Base-by-base conservation (phyloP, 495 filamentous ascomycete genomes). In the Aeminium ludgeri region DNA sequence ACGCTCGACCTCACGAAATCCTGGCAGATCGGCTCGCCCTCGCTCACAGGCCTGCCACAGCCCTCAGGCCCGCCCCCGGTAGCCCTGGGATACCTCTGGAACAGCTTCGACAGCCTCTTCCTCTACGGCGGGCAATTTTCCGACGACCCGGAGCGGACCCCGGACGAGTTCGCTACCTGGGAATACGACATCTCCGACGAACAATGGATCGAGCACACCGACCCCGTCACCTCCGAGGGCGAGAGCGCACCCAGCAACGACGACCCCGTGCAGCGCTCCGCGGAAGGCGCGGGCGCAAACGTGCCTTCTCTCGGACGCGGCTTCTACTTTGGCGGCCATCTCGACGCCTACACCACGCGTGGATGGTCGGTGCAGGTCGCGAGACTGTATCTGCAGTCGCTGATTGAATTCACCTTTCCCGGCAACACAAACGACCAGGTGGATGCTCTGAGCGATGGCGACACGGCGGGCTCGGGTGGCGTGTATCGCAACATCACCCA, bases 281-380 rank as follows among this genome's bases (percentile, higher is more conserved):
- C 76, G 13, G 80, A 85, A 52, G 80, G 80, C 20, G 74, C 80
- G 11, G 78, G 78, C 1, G 52, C 79, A 13, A 79, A 69, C 36
- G 70, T 83, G 7, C 67, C 77, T 12, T 70, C 76, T 23, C 53
- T 82, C 6, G 79, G 76, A 0, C 45, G 75, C 38, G 77, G 76
- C 10, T 85, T 69, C 64, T 84, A 81, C 53, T 85, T 85, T 56
- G 79, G 78, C 20, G 80, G 80, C 0, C 80, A 83, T 55, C 57
- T 78, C 12, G 80, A 85, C 53, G 56, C 59, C 37, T 68, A 66
- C 30, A 85, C 80, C 1, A 80, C 78, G 0, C 59, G 62, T 7
- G 78, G 78, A n/a, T 84, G 78, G 80, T 70, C 68, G 23, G 62
- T 67, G 27, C 62, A 69, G 41, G 63, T 69, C n/a, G 46, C 53